These are phyloP conservation scores for Apiotrichum domesticum DNA, from an alignment of 1,284 basidiomycete genomes.

Conservation along the genomic window DNA sequence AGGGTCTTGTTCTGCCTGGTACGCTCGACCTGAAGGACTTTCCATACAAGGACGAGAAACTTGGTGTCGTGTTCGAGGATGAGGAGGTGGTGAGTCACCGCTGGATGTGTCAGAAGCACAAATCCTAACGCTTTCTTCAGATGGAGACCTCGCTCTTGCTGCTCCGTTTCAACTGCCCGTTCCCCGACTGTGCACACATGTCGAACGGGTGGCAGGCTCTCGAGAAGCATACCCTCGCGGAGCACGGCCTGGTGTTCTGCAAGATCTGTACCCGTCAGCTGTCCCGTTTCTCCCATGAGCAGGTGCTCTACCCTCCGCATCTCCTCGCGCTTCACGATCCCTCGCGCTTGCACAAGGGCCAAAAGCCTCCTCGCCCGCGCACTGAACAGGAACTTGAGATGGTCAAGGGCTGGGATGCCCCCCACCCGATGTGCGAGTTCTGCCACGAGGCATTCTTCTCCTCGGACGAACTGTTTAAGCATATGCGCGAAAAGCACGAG, in stretches of 20 bases:
- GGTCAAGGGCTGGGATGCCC: conserved; percentile 43
- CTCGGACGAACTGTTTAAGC: conserved; percentile 85
- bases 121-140: conserved; percentile 26
- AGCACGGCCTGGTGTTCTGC: conserved; percentile 74
- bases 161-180: conserved; percentile 80
- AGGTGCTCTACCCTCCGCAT: conserved; percentile 69
- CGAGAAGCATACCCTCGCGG: conserved; percentile 54
- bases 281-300: conserved; percentile 95
- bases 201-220: conserved; percentile 83
- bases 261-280: conserved; percentile 84
- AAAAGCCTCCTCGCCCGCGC: conserved; percentile 36
- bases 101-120: no score
- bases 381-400: conserved; percentile 39
- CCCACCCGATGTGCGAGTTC: conserved; percentile 56
- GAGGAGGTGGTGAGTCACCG: conserved; percentile 59
- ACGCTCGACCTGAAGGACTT: conserved; percentile 39
- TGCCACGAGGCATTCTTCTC: conserved; percentile 85
- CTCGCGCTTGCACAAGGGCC: conserved; percentile 55
- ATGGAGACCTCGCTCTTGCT: conserved; percentile 91
- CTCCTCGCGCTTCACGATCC: conserved; percentile 72
- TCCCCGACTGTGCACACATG: conserved; percentile 71
- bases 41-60: conserved; percentile 65
- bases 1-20: conserved; percentile 36
- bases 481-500: conserved; percentile 91
- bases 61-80: conserved; percentile 81